Conservation (phyloP, 2,329 filamentous ascomycete species). For the Pseudogymnoascus sp. region DNA sequence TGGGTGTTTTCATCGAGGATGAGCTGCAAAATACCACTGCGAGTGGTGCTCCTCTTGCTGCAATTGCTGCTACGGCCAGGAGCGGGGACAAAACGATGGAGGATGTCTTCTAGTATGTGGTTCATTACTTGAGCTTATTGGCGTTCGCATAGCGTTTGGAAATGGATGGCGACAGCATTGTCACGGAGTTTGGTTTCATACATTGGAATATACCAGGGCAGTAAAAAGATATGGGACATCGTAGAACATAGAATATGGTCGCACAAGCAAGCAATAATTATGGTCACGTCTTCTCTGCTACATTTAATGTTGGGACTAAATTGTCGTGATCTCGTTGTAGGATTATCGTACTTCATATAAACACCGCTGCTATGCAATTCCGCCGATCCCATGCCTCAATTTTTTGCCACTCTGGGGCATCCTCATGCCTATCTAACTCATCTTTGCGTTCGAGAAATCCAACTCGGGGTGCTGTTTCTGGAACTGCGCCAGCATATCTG, state of each 20-base stretch:
- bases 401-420: background rate
- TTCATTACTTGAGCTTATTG: background rate
- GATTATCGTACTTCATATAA: constrained; percentile 3
- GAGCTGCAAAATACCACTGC: constrained; percentile 39
- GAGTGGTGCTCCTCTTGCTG: constrained; percentile 32
- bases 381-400: background rate
- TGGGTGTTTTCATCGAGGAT: constrained; percentile 81
- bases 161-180: constrained; percentile 5
- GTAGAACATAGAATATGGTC: background rate
- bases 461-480: constrained; percentile 70
- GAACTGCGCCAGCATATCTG: constrained; percentile 89
- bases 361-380: constrained; percentile 5
- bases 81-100: constrained; percentile 44
- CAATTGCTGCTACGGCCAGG: constrained; percentile 29
- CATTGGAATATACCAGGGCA: constrained; percentile 1
- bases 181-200: constrained; percentile 7
- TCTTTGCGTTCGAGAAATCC: constrained; percentile 66
- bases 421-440: constrained; percentile 37
- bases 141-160: constrained; percentile 4
- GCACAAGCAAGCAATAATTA: background rate
- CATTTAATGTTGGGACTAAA: background rate
- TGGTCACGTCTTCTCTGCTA: background rate
- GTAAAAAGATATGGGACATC: background rate
- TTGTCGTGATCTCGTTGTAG: constrained; percentile 2
- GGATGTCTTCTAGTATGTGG: constrained; percentile 34